A percentile compares a stretch with the other conserved stretches of the same genome.
These are phyloP conservation scores for Yarrowia keelungensis DNA, from an alignment of 805 yeast genomes.

Conservation along the genomic window DNA sequence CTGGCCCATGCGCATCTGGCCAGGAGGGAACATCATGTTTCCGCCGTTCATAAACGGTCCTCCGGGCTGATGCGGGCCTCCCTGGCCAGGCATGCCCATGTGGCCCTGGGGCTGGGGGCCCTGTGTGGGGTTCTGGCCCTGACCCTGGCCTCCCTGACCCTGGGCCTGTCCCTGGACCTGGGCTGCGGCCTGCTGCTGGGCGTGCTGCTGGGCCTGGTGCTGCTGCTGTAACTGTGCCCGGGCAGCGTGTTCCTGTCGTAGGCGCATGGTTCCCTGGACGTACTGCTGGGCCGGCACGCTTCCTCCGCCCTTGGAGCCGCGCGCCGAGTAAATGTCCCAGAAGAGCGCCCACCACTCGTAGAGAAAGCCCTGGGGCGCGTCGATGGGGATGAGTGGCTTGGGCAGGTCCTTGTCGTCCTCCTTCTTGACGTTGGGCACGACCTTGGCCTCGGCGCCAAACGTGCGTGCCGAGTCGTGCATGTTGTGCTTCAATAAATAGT, in stretches of 20 bases:
- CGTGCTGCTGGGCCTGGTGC: constrained; percentile 44
- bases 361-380: constrained; percentile 85
- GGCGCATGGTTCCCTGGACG: constrained; percentile 61
- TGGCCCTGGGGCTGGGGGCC: constrained; percentile 41
- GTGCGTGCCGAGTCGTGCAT: constrained; percentile 73
- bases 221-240: constrained; percentile 42
- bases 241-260: constrained; percentile 46
- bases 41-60: constrained; percentile 37
- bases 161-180: constrained; percentile 45
- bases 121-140: constrained; percentile 42
- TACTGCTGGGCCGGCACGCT: constrained; percentile 68
- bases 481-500: constrained; percentile 77
- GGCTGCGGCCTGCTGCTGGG: constrained; percentile 42
- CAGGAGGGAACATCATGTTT: constrained; percentile 29
- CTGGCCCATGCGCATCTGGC: constrained; percentile 26
- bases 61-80: constrained; percentile 39
- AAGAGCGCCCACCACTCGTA: constrained; percentile 97
- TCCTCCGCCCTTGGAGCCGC: constrained; percentile 70
- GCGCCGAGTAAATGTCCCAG: constrained; percentile 91
- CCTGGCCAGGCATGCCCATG: constrained; percentile 42
- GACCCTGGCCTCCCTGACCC: constrained; percentile 43
- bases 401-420: constrained; percentile 43
- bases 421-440: constrained; percentile 48
- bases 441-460: constrained; percentile 78
- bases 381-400: constrained; percentile 55